Evolutionary conservation across 768 basidiomycete species (phyloP).

Genomic region (Lentinula lateritia): DNA sequence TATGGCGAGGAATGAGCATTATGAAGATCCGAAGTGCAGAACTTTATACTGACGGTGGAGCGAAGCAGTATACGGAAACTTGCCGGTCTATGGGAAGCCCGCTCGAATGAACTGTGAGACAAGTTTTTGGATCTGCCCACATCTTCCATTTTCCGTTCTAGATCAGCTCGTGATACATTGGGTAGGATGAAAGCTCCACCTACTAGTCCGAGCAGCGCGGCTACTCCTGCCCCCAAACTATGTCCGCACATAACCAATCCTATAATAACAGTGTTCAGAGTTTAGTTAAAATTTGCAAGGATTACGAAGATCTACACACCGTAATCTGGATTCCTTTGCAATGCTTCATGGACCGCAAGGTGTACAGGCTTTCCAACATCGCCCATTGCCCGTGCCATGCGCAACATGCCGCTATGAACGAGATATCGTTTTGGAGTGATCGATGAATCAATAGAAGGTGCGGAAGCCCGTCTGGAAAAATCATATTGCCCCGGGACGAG

Average conservation of each 20-base stretch:
- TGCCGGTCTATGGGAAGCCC: constrained; percentile 63
- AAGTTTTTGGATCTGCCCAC: constrained; percentile 82
- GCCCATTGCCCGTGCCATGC: constrained; percentile 78
- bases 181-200: constrained; percentile 15
- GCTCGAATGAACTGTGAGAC: constrained; percentile 61
- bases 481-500: constrained; percentile 30
- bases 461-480: constrained; percentile 23
- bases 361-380: constrained; percentile 72
- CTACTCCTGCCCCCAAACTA: constrained; percentile 80
- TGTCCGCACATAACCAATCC: constrained; percentile 79
- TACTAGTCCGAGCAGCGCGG: constrained; percentile 67
- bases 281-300: no score
- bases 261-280: constrained; percentile 15
- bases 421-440: constrained; percentile 33
- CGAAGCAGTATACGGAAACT: constrained; percentile 75
- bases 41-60: constrained; percentile 57
- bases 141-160: constrained; percentile 36
- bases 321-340: constrained; percentile 65
- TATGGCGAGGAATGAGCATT: constrained; percentile 1
- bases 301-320: constrained; percentile 36
- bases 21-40: neutral
- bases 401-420: constrained; percentile 79
- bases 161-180: constrained; percentile 2
- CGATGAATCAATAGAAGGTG: constrained; percentile 16
- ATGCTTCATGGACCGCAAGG: constrained; percentile 63